A percentile compares a stretch with the other conserved stretches of the same genome.
Evolutionary conservation across 2,329 filamentous ascomycete species (phyloP).

Genomic region (Dactylellina leptospora): DNA sequence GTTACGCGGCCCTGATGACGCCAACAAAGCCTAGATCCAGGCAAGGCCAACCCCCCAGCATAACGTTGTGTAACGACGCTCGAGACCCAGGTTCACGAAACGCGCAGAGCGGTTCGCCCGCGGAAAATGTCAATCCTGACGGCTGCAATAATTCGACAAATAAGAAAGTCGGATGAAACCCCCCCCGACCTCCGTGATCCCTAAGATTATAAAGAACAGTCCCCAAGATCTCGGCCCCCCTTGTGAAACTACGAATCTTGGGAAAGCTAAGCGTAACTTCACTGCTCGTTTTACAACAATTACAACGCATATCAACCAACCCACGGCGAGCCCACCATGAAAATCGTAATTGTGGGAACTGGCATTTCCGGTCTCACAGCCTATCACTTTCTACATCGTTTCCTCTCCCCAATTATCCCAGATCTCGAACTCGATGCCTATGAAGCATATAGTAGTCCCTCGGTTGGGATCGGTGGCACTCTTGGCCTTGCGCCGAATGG

Average conservation of each 20-base stretch:
- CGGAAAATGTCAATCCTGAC: no score
- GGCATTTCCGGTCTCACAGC: conserved; percentile 47
- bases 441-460: conserved; percentile 35
- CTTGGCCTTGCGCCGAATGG: conserved; percentile 50
- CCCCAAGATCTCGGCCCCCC: neutral
- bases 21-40: neutral
- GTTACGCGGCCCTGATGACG: conserved; percentile 43
- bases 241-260: neutral
- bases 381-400: conserved; percentile 49
- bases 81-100: neutral
- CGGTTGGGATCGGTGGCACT: conserved; percentile 37
- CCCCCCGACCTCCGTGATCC: neutral
- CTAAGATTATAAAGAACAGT: neutral
- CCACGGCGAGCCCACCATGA: neutral
- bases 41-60: conserved; percentile 22
- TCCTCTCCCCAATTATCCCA: conserved; percentile 30
- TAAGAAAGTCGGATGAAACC: no score
- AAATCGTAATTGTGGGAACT: conserved; percentile 47
- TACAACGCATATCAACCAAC: neutral
- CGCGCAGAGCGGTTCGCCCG: no score
- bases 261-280: neutral
- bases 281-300: neutral
- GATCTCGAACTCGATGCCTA: conserved; percentile 36
- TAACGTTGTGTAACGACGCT: conserved; percentile 40
- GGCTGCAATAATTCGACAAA: no score